Evolutionary conservation across 2,329 filamentous ascomycete species (phyloP), one percentile per base, ranked within the genome.

Genomic region (Fonsecaea erecta): DNA sequence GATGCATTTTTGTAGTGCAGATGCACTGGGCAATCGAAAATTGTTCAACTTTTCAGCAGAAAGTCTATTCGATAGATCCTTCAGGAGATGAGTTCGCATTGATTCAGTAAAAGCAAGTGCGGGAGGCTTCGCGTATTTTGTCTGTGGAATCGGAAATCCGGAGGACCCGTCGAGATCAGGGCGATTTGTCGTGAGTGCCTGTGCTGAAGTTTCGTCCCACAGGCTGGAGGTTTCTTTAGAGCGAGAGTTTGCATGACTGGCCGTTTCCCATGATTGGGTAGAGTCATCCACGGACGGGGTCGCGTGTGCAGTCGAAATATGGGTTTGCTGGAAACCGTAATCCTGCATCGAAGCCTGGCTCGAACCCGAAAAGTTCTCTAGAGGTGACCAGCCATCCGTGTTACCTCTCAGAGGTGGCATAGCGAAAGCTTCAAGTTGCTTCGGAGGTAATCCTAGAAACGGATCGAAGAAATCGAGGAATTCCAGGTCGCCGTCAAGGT

Each of bases 1-100:
- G 30, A 76, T 65, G 60, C 72, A 77, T 30, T 71, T 70, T 40
- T 74, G 71, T 48, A 76, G 69, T 7, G 69, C 68, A 37, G 62
- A 26, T 51, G 34, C 66, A 12, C 51, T 59, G 16, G 66, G 66
- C 14, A 68, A 32, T 24, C 60, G 55, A 48, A 65, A 68, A 16
- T 46, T 52, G 26, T 14, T n/a, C 51, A 67, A 11, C 35, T 65
- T 51, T 21, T 63, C 60, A 3, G 48, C 14, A 32, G 56, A 34
- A 9, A 68, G 56, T 35, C 66, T 52, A 12, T 30, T 56, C n/a
- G 60, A 63, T 6, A 68, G 60, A 43, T 72, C 66, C 34, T 56
- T 40, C 12, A 65, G 37, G 4, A 70, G 60, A 26, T 66, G 53
- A 34, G 43, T 63, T 63, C 60, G 64, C 64, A 60, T 65, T 48